phyloP scores from a whole-genome alignment of 2,329 filamentous ascomycete species.

The Ophiostoma tasmaniense region DNA sequence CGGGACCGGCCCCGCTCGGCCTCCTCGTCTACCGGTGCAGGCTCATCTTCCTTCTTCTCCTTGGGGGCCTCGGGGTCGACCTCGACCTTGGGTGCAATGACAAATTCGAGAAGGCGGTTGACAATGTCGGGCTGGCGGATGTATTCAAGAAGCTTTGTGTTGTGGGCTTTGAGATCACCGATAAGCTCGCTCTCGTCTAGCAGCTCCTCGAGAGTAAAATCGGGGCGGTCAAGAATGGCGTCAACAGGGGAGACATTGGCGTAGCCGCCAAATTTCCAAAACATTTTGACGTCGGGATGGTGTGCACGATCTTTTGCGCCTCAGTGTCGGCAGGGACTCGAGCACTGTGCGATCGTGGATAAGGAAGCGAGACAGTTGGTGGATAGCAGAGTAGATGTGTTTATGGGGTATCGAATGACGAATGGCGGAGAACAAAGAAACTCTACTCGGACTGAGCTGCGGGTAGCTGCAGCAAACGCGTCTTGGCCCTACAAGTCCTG shows the following conservation, averaged over 20 bases:
- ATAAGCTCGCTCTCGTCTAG: conserved; percentile 94
- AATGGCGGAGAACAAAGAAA: background rate
- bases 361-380: background rate
- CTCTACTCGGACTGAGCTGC: background rate
- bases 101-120: conserved; percentile 80
- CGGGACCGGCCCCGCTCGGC: conserved; percentile 35
- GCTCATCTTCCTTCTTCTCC: conserved; percentile 27
- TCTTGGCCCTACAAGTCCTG: background rate
- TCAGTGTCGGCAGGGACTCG: conserved; percentile 10
- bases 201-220: conserved; percentile 90
- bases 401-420: background rate
- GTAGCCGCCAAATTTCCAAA: conserved; percentile 99
- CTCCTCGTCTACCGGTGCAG: conserved; percentile 22
- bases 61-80: background rate
- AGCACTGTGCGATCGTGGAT: conserved; percentile 7
- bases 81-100: conserved; percentile 68
- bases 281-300: conserved; percentile 61
- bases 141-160: conserved; percentile 94
- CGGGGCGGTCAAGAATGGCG: conserved; percentile 90
- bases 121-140: conserved; percentile 80
- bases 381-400: background rate
- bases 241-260: conserved; percentile 95
- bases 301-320: conserved; percentile 9
- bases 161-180: conserved; percentile 96
- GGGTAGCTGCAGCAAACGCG: background rate